Conservation (phyloP, 148 eudicot genomes). For the Beta vulgaris region DNA sequence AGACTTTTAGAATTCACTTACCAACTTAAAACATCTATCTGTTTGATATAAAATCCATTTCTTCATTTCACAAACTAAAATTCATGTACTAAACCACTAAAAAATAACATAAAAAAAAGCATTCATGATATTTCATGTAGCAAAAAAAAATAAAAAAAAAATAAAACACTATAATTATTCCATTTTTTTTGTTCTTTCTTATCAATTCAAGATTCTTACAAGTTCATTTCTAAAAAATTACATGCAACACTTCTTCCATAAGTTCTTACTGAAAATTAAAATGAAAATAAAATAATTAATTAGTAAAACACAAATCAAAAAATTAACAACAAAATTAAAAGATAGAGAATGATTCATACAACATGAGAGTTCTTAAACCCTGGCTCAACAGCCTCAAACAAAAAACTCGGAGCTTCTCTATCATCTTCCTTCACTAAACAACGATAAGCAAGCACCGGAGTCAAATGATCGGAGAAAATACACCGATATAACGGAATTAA, state of each 20-base stretch:
- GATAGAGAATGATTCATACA: slow-evolving; percentile 34
- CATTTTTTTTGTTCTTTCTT: neutral
- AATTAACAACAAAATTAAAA: neutral
- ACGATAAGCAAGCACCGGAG: slow-evolving; percentile 95
- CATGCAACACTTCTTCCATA: neutral
- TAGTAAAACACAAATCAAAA: neutral
- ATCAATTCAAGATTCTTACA: neutral
- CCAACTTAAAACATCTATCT: no score
- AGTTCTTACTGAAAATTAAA: neutral
- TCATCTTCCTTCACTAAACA: slow-evolving; percentile 94
- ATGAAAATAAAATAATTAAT: neutral
- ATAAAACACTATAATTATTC: neutral
- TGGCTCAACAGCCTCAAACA: slow-evolving; percentile 88
- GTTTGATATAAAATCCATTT: no score
- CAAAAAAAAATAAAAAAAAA: neutral
- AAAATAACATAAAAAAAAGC: no score
- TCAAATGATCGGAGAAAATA: slow-evolving; percentile 89
- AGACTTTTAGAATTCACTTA: no score
- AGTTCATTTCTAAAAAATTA: neutral
- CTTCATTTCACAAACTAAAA: no score
- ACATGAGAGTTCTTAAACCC: slow-evolving; percentile 62
- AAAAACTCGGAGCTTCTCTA: slow-evolving; percentile 92
- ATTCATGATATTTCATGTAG: neutral
- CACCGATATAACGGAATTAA: slow-evolving; percentile 72
- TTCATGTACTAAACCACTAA: no score